phyloP scores from a whole-genome alignment of 176 grass and related monocot species.

The Aechmea fasciata region DNA sequence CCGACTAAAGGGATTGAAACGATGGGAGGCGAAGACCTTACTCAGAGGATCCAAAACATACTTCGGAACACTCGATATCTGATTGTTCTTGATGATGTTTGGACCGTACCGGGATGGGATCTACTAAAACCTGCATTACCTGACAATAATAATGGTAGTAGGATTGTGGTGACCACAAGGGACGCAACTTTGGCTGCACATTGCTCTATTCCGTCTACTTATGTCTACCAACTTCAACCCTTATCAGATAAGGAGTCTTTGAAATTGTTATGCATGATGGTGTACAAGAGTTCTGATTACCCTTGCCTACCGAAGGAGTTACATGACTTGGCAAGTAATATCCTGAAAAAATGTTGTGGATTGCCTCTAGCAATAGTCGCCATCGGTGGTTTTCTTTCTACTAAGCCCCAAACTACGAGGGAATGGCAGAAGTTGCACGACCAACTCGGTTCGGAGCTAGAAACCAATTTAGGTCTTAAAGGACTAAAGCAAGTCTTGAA shows the following conservation, averaged over 20 bases:
- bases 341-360: constrained; percentile 31
- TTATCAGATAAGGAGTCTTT: neutral
- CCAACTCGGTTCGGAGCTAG: constrained; percentile 29
- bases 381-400: constrained; percentile 39
- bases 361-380: constrained; percentile 43
- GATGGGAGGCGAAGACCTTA: neutral
- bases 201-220: neutral
- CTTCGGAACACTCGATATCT: constrained; percentile 3
- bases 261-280: neutral
- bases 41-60: neutral
- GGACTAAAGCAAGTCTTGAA: constrained; percentile 23
- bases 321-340: neutral
- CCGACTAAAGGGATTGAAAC: neutral
- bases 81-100: constrained; percentile 29
- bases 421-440: constrained; percentile 35
- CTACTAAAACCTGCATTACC: neutral
- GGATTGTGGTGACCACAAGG: constrained; percentile 27
- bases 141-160: neutral
- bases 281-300: neutral
- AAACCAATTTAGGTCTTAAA: constrained; percentile 3
- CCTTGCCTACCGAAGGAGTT: no score
- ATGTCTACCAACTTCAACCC: neutral
- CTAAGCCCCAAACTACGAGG: constrained; percentile 17
- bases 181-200: neutral
- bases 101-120: constrained; percentile 11